phyloP scores from a whole-genome alignment of 176 grass and related monocot species.

The Canna indica region DNA sequence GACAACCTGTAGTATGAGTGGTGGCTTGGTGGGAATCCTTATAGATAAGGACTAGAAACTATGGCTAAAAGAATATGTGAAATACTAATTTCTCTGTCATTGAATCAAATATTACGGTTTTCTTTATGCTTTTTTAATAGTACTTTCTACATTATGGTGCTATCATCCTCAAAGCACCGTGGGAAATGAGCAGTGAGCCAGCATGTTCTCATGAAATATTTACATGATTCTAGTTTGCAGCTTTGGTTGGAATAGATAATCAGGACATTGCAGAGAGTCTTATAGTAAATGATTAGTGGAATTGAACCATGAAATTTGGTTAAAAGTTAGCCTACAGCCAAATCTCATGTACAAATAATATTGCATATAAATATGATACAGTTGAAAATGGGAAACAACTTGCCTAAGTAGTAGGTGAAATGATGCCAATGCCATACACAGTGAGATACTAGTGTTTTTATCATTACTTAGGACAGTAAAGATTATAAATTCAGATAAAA shows the following conservation, averaged over 20 bases:
- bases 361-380: not conserved
- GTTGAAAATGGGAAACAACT: not conserved
- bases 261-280: not conserved
- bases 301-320: not conserved
- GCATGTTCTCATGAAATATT: not conserved
- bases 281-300: not conserved
- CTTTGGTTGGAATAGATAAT: not conserved
- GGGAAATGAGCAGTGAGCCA: not conserved
- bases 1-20: too few species aligned
- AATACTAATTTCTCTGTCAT: not conserved
- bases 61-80: not conserved
- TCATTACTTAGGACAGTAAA: too few species aligned
- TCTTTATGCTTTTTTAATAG: not conserved
- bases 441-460: not conserved
- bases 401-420: not conserved
- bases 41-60: not conserved
- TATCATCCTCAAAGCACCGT: not conserved
- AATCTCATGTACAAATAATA: not conserved
- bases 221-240: not conserved
- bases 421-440: too few species aligned
- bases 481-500: too few species aligned
- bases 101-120: not conserved
- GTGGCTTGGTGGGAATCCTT: too few species aligned
- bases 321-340: not conserved
- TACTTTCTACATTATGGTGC: not conserved